Percentiles rank a stretch among this genome's conserved stretches.
Evolutionary conservation across 2,329 filamentous ascomycete genomes (phyloP).

Genomic region (Penicillium sp.): DNA sequence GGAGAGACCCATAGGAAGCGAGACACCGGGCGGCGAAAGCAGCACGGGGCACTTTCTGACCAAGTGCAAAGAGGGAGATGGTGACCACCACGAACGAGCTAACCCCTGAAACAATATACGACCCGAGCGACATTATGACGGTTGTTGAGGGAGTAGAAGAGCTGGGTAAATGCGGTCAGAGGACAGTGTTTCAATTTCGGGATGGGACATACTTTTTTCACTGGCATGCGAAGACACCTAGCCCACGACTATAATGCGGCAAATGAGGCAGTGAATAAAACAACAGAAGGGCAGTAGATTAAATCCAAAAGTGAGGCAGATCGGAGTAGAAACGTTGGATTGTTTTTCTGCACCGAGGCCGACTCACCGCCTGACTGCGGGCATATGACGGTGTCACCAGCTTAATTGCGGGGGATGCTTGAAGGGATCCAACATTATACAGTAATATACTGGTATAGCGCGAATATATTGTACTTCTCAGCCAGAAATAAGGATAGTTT

Average conservation of each 20-base stretch:
- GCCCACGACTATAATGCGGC: background rate
- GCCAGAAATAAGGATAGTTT: background rate
- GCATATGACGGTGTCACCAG: slow-evolving; percentile 25
- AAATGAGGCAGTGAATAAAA: background rate
- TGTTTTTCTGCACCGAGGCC: slow-evolving; percentile 25
- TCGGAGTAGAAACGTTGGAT: slow-evolving; percentile 19
- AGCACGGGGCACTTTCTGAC: slow-evolving; percentile 43
- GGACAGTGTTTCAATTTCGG: background rate
- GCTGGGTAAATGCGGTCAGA: slow-evolving; percentile 8
- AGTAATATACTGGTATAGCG: background rate
- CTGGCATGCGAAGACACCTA: background rate
- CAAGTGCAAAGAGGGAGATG: slow-evolving; percentile 47
- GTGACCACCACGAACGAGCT: slow-evolving; percentile 64
- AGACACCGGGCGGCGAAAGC: slow-evolving; percentile 50
- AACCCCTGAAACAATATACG: slow-evolving; percentile 58
- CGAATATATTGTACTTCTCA: background rate
- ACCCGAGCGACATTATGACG: slow-evolving; percentile 60
- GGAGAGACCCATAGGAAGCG: slow-evolving; percentile 46
- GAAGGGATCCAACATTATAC: background rate
- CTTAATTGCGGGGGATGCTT: background rate
- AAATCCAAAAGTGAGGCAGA: slow-evolving; percentile 4
- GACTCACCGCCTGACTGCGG: slow-evolving; percentile 26
- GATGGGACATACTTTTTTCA: background rate
- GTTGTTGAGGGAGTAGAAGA: slow-evolving; percentile 24
- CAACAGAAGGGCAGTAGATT: slow-evolving; percentile 2